Evolutionary conservation across 176 grass and related monocot species (phyloP).

Genomic region (Chrysopogon serrulatus): DNA sequence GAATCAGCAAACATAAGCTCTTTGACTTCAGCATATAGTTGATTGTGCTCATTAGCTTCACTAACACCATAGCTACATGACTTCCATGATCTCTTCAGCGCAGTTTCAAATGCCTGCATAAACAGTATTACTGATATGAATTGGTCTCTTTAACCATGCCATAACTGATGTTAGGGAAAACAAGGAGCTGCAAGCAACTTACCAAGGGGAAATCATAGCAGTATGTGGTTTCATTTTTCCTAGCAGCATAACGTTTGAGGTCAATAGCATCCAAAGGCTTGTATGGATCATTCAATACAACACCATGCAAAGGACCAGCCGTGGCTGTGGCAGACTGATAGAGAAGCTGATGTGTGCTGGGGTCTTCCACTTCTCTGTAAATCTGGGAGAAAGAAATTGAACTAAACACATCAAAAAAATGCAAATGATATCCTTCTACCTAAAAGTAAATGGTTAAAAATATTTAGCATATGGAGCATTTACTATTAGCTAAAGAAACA

Average conservation of each 20-base stretch:
- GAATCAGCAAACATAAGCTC: slow-evolving; percentile 78
- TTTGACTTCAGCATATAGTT: slow-evolving; percentile 55
- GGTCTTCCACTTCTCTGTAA: slow-evolving; percentile 86
- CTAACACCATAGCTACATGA: slow-evolving; percentile 36
- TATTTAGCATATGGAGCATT: not conserved
- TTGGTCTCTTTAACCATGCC: slow-evolving; percentile 22
- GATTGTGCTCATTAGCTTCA: slow-evolving; percentile 43
- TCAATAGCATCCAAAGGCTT: slow-evolving; percentile 74
- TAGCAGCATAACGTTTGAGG: slow-evolving; percentile 71
- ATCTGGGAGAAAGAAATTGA: slow-evolving; percentile 50
- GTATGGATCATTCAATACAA: slow-evolving; percentile 67
- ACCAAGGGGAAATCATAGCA: slow-evolving; percentile 98
- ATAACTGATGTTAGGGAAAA: not conserved
- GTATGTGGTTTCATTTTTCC: slow-evolving; percentile 94
- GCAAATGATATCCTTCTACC: not conserved
- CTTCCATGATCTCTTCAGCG: slow-evolving; percentile 73
- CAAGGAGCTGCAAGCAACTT: slow-evolving; percentile 26
- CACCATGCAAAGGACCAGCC: slow-evolving; percentile 70
- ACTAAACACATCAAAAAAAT: not conserved
- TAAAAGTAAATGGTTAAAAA: not conserved
- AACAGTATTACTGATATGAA: slow-evolving; percentile 20
- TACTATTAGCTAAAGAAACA: slow-evolving; percentile 4
- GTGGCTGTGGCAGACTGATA: slow-evolving; percentile 61
- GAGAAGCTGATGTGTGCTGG: slow-evolving; percentile 56
- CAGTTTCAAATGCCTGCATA: slow-evolving; percentile 92